These are phyloP conservation scores for Neurospora sp. DNA, from an alignment of 2,329 filamentous ascomycete species.

Conservation along the genomic window DNA sequence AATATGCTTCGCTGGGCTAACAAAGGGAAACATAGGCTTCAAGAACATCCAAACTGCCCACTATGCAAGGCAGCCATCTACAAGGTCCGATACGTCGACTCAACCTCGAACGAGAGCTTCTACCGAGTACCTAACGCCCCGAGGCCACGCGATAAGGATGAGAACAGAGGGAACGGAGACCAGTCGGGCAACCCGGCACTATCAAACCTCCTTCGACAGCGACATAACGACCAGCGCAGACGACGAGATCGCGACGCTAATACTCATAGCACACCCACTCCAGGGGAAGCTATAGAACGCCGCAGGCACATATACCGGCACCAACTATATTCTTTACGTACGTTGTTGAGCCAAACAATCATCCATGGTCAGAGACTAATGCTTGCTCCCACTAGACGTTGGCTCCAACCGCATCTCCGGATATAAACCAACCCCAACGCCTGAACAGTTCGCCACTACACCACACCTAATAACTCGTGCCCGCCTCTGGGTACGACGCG, in stretches of 20 bases:
- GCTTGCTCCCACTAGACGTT: slow-evolving; percentile 37
- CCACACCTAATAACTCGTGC: slow-evolving; percentile 64
- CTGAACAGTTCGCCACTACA: slow-evolving; percentile 53
- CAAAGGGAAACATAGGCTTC: slow-evolving; percentile 30
- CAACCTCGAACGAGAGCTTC: slow-evolving; percentile 20
- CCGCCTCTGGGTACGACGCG: slow-evolving; percentile 71
- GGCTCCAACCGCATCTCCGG: slow-evolving; percentile 71
- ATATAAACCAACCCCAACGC: slow-evolving; percentile 54
- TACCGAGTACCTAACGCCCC: slow-evolving; percentile 32
- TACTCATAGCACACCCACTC: slow-evolving; percentile 15
- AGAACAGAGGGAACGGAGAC: slow-evolving; percentile 5
- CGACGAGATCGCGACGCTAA: slow-evolving; percentile 4
- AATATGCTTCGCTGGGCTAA: not conserved
- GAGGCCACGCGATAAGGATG: not conserved
- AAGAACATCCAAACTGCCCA: slow-evolving; percentile 63
- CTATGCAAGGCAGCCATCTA: slow-evolving; percentile 56
- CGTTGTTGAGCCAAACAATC: fast-evolving
- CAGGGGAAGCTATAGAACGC: slow-evolving; percentile 35
- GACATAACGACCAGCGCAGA: slow-evolving; percentile 7
- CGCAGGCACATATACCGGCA: slow-evolving; percentile 66
- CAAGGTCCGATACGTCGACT: slow-evolving; percentile 48
- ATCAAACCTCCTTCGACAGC: not conserved
- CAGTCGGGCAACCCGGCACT: slow-evolving; percentile 1
- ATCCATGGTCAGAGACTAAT: not conserved
- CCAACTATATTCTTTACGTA: slow-evolving; percentile 56